Base-by-base conservation (phyloP, 75 land plant genomes). In the Ceratopteris richardii region DNA sequence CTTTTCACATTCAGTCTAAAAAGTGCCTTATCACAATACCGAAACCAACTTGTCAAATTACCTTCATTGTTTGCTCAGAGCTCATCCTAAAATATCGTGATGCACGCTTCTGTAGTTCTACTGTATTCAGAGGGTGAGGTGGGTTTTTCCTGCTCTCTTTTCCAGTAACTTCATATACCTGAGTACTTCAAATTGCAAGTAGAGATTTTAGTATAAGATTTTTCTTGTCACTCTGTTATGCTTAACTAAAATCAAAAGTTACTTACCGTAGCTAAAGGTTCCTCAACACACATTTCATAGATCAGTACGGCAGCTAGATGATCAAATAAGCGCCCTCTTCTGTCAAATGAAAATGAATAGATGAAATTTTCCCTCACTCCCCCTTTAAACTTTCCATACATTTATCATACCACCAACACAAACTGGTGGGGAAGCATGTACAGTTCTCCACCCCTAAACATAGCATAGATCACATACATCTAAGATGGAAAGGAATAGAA, bases 31-130 rank as follows among this genome's bases (percentile, higher is more conserved):
- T n/a, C n/a, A n/a, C n/a, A n/a, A n/a, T n/a, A 44, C 21, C 63
- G 24, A 42, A 44, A 61, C 25, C 24, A 19, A 27, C 55, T 5
- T 21, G 19, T 16, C 14, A 31, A n/a, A 36, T 37, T 26, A 78
- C 97, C 84, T 92, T 92, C 97, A 92, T 92, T 25, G 95, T 92
- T 14, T 82, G 90, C 29, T 88, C 89, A 19, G 97, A 88, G 66
- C 95, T 86, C 82, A 92, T 80, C 9, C 84, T 74, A 61, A 92
- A 88, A 66, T 84, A 85, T 29, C 84, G 76, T 9, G 97, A 92
- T 22, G 95, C 94, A 46, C 95, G 88, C 57, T 88, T 92, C 50
- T 88, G 89, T 44, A 92, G 77, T 72, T 92, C 97, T 59, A 92
- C 77, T 0, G 97, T 92, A 67, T 76, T 92, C 57, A 92, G 69